These are phyloP conservation scores for Helotiales sp. DNA, from an alignment of 2,329 filamentous ascomycete species.

Conservation along the genomic window DNA sequence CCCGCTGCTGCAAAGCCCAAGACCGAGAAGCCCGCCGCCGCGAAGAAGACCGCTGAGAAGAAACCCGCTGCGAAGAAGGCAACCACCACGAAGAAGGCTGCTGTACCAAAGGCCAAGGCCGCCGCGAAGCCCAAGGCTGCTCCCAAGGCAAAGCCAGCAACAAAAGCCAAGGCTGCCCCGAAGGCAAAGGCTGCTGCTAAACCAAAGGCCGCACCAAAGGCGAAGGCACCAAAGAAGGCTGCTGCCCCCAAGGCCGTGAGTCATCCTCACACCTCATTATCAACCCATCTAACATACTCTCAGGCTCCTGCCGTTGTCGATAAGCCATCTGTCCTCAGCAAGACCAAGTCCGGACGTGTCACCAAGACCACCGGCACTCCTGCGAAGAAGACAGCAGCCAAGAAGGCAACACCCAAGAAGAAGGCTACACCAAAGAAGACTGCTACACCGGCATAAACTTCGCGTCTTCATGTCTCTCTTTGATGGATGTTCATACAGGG, in stretches of 20 bases:
- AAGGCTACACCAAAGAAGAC: constrained; percentile 35
- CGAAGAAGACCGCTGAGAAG: constrained; percentile 39
- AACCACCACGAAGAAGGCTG: constrained; percentile 31
- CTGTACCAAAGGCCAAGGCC: constrained; percentile 32
- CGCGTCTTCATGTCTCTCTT: constrained; percentile 9
- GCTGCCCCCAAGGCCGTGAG: constrained; percentile 31
- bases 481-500: constrained; percentile 26
- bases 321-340: constrained; percentile 60
- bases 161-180: constrained; percentile 37
- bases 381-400: constrained; percentile 40
- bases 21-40: constrained; percentile 35
- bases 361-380: constrained; percentile 61
- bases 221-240: constrained; percentile 35
- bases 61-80: constrained; percentile 40
- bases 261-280: not conserved
- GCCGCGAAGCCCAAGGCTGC: constrained; percentile 39
- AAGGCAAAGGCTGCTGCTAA: constrained; percentile 43
- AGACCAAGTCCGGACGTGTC: constrained; percentile 73
- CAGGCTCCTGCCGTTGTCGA: constrained; percentile 66
- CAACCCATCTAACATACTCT: constrained; percentile 25
- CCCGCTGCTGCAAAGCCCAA: constrained; percentile 40
- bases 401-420: constrained; percentile 39
- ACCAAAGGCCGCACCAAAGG: constrained; percentile 34
- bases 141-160: constrained; percentile 41
- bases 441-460: constrained; percentile 11